These are phyloP conservation scores for Penicillium sp. DNA, from an alignment of 2,329 filamentous ascomycete species.

Conservation along the genomic window DNA sequence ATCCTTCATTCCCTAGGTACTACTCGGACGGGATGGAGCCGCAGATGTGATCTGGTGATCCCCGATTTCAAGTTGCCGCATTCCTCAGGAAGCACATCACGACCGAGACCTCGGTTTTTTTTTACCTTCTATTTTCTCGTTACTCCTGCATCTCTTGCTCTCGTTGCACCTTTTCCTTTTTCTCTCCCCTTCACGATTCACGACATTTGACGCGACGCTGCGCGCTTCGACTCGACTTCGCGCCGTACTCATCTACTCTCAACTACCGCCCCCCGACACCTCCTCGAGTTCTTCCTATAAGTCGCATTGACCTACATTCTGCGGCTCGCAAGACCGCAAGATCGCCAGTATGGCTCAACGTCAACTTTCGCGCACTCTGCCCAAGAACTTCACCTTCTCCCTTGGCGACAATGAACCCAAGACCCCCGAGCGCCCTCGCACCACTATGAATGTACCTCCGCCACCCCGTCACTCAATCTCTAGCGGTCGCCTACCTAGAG, in stretches of 20 bases:
- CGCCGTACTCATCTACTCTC: conserved; percentile 4
- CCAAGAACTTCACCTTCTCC: conserved; percentile 48
- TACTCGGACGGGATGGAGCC: conserved; percentile 23
- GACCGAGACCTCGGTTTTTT: conserved; percentile 16
- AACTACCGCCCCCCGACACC: conserved; percentile 1
- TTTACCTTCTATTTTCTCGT: conserved; percentile 1
- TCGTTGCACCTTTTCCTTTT: conserved; percentile 18
- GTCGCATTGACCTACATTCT: conserved; percentile 10
- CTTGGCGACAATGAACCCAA: conserved; percentile 38
- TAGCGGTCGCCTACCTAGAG: conserved; percentile 41
- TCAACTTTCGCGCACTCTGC: conserved; percentile 46
- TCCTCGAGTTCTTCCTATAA: conserved; percentile 9
- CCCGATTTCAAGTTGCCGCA: conserved; percentile 24
- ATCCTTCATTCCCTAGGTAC: conserved; percentile 16
- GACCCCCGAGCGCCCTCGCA: conserved; percentile 44
- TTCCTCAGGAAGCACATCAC: conserved; percentile 19
- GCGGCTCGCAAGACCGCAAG: conserved; percentile 2
- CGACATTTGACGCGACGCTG: conserved; percentile 18
- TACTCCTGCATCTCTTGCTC: conserved; percentile 12
- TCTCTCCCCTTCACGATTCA: conserved; percentile 22
- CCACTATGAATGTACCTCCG: conserved; percentile 43
- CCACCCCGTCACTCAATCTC: conserved; percentile 45
- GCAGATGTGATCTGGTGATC: conserved; percentile 29
- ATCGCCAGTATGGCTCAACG: conserved; percentile 37
- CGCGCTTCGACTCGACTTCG: conserved; percentile 15